Conservation (phyloP, 75 land plant genomes). For the Selaginella tamariscina region DNA sequence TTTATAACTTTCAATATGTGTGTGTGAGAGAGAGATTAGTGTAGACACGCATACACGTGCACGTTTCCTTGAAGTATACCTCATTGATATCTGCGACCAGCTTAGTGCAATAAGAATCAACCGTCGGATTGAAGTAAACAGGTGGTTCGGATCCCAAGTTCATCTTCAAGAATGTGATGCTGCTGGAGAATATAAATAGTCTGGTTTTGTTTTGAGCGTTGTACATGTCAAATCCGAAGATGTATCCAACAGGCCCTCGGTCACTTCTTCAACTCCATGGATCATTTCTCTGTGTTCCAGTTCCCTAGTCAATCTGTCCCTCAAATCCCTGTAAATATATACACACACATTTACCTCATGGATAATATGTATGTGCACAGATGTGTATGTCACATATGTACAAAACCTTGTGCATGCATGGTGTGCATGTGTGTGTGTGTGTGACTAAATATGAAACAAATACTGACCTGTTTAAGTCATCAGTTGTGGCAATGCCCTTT, state of each 20-base stretch:
- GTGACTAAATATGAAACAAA: too few relatives aligned
- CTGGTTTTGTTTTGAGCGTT: neutral
- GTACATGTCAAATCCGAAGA: neutral
- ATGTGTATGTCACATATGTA: too few relatives aligned
- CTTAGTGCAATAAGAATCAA: neutral
- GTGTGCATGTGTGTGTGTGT: too few relatives aligned
- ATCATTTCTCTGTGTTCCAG: neutral
- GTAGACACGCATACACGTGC: too few relatives aligned
- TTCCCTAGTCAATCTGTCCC: neutral
- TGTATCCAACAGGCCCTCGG: neutral
- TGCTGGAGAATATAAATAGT: neutral
- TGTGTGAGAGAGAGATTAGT: too few relatives aligned
- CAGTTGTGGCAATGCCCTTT: neutral
- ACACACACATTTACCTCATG: neutral
- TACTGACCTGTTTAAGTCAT: neutral
- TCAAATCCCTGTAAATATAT: neutral
- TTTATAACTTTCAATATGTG: too few relatives aligned
- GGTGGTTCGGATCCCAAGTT: neutral
- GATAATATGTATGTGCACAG: neutral
- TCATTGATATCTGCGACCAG: neutral
- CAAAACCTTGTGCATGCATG: too few relatives aligned
- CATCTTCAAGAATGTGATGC: neutral
- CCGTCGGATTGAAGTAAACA: neutral
- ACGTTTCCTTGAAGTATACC: neutral
- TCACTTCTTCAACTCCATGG: neutral